Base-by-base conservation (phyloP, 192 early-diverging fungal genomes). In the Coemansia sp. region DNA sequence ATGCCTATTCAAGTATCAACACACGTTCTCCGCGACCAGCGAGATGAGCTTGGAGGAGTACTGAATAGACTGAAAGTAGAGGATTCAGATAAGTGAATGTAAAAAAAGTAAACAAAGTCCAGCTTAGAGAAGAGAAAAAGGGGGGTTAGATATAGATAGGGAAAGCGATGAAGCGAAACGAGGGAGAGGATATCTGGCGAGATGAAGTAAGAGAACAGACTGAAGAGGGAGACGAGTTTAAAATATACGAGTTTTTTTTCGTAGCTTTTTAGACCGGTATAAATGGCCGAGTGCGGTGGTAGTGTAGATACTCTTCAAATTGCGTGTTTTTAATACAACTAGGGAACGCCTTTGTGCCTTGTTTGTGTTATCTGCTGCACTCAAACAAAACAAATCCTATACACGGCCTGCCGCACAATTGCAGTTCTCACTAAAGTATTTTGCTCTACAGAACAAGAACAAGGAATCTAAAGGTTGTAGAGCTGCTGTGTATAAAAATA, bases 1-100 rank as follows among this genome's bases (percentile, higher is more conserved):
- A 38, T 38, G 51, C 7, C 8, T 53, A 38, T n/a, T 8, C 33
- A 9, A 8, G 25, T 55, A n/a, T 55, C 53, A 25, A 42, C 53
- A 45, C 46, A 23, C 52, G 50, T 63, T 53, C 53, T 65, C 62
- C 60, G 53, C 69, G 69, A 43, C 62, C 69, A 65, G 62, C 69
- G 62, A 58, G 55, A 60, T 30, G 62, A 49, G 57, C 48, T 55
- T 37, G 23, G 52, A 34, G 19, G 41, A 53, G 37, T 51, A 54
- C 33, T 34, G 47, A 22, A 56, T 43, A 49, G 37, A 43, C 18
- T 24, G 53, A 45, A 38, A 50, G 33, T 27, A 58, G 41, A 39
- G n/a, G n/a, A 1, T 9, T 37, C 34, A 37, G 34, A 37, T 8
- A 37, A 37, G 25, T 10, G 34, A 58, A 34, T 14, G 30, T 34